Percentiles rank a stretch among this genome's conserved stretches.
Evolutionary conservation across 116 monocot species (phyloP).

Genomic region (Phalaenopsis hybrid): DNA sequence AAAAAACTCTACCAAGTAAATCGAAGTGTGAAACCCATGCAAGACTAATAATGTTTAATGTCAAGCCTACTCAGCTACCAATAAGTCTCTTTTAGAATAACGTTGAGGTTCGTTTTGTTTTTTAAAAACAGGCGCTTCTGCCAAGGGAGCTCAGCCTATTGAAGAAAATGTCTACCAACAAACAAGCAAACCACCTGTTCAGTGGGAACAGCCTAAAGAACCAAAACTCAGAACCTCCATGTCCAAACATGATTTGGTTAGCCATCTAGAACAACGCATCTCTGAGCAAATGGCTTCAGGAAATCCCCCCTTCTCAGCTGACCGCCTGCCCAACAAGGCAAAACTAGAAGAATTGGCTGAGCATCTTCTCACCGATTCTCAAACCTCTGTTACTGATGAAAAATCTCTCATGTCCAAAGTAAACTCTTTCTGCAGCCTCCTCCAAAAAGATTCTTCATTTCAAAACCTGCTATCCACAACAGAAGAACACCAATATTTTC

Average conservation of each 20-base stretch:
- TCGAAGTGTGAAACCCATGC: too few species aligned
- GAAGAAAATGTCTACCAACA: conserved; percentile 22
- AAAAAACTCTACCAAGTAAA: too few species aligned
- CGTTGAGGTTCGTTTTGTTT: not conserved
- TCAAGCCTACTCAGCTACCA: too few species aligned
- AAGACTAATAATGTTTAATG: too few species aligned
- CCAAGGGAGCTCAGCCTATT: conserved; percentile 15
- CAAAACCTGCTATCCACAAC: conserved; percentile 10
- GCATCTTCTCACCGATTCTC: conserved; percentile 71
- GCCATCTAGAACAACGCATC: conserved; percentile 62
- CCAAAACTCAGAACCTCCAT: conserved; percentile 59
- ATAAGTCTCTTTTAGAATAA: too few species aligned
- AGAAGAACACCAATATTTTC: not conserved
- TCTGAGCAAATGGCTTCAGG: conserved; percentile 39
- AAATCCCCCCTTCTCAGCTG: conserved; percentile 23
- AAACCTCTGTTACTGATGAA: conserved; percentile 47
- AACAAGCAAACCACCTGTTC: conserved; percentile 1
- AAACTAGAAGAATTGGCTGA: conserved; percentile 66
- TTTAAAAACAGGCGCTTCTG: conserved; percentile 16
- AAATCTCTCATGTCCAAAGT: conserved; percentile 63
- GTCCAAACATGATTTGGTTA: conserved; percentile 60
- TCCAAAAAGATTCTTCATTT: conserved; percentile 33
- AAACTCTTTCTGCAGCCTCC: conserved; percentile 70
- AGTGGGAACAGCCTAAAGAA: conserved; percentile 45
- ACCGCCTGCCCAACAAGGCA: conserved; percentile 17